Conservation (phyloP, 2,329 filamentous ascomycete species). For the Alternaria viburni region DNA sequence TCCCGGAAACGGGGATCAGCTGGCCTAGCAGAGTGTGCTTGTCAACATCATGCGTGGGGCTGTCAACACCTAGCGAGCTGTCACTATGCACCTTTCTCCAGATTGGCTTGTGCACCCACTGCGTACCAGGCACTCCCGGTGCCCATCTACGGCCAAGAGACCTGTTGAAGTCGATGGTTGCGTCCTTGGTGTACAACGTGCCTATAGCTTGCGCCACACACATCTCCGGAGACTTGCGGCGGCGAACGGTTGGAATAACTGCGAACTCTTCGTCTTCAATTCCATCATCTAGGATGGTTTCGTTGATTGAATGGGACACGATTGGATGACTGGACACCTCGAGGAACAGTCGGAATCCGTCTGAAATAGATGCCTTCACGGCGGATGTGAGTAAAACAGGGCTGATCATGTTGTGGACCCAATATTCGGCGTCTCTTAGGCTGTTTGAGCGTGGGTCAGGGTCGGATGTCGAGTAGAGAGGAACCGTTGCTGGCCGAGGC, state of each 20-base stretch:
- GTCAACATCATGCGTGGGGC: constrained; percentile 34
- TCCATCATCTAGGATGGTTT: constrained; percentile 29
- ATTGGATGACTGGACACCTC: constrained; percentile 53
- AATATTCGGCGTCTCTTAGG: not conserved
- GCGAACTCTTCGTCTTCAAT: not conserved
- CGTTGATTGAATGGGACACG: constrained; percentile 50
- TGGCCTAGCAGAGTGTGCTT: constrained; percentile 46
- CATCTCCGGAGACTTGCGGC: not conserved
- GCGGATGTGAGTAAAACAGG: not conserved
- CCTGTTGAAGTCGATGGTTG: not conserved
- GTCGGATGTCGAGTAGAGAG: not conserved
- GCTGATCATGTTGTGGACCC: not conserved
- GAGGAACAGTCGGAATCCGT: constrained; percentile 49
- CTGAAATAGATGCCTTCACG: constrained; percentile 28
- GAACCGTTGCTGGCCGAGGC: not conserved
- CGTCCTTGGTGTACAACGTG: not conserved
- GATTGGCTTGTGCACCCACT: constrained; percentile 32
- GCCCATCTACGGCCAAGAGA: not conserved
- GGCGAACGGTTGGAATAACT: not conserved
- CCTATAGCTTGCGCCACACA: not conserved
- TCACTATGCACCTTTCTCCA: constrained; percentile 18
- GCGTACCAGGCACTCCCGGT: constrained; percentile 18
- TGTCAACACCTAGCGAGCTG: not conserved
- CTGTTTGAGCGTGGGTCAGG: not conserved
- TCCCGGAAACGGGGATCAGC: constrained; percentile 16